Base-by-base conservation (phyloP, 179 eudicot species). In the Silene vulgaris region DNA sequence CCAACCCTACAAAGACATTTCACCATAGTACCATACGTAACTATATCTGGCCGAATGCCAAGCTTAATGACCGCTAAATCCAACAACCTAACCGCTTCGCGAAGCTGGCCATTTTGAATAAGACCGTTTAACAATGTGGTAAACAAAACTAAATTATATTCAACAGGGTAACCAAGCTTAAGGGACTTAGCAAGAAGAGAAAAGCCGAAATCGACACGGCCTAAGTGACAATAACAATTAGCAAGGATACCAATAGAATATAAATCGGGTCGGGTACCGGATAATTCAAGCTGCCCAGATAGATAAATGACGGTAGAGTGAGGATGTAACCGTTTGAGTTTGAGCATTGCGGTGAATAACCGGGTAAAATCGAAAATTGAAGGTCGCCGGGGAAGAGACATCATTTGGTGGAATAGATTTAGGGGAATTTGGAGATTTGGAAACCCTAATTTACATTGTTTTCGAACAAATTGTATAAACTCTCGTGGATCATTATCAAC, bases 121-220 rank as follows among this genome's bases (percentile, higher is more conserved):
- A 77, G 67, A 28, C 75, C 75, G 11, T 69, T 29, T 5, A 80
- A 30, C 9, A 80, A 32, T 30, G 76, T 80, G 32, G 32, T 80
- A 54, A 75, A 61, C 2, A 50, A 37, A 8, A 65, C 59, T 21
- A 3, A 13, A 20, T 28, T 8, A 4, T 3, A 63, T 6, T 63
- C 66, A 63, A 72, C 30, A 4, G 57, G 32, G 57, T 19, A 73
- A n/a, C 82, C 82, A 43, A 80, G 69, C 48, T 79, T 74, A 60
- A 74, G 50, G 7, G 52, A 68, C 17, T 23, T 74, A 32, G 64
- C 82, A 2, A 79, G 23, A 48, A 74, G 54, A 26, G 82, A 79
- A 26, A 79, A 74, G n/a, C 78, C 82, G 4, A 63, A 48, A 67
- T 67, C 71, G 14, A 67, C 50, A 40, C 26, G 13, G n/a, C 52